A percentile compares a stretch with the other conserved stretches of the same genome.
These are phyloP conservation scores for Zygnema circumcarinatum DNA, from an alignment of 139 green algal genomes.

Conservation along the genomic window DNA sequence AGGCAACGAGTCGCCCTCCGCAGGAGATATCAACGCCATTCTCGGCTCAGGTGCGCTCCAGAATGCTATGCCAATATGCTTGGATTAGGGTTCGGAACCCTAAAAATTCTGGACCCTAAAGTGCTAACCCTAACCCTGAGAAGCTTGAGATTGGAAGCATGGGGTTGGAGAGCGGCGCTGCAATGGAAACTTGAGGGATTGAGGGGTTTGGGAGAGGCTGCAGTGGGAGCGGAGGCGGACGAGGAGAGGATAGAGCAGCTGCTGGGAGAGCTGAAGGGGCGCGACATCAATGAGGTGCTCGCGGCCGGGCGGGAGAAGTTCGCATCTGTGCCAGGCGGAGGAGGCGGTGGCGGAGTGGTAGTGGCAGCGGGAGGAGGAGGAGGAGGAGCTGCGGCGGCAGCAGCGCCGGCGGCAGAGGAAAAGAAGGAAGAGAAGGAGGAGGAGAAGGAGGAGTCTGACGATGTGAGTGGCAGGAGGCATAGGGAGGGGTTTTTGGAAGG, in stretches of 20 bases:
- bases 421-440: slow-evolving; percentile 74
- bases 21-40: slow-evolving; percentile 76
- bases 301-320: slow-evolving; percentile 72
- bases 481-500: not conserved
- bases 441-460: slow-evolving; percentile 59
- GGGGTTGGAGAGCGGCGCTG: no score
- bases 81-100: no score
- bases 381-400: slow-evolving; percentile 57
- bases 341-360: slow-evolving; percentile 60
- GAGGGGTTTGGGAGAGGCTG: no score
- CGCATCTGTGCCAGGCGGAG: slow-evolving; percentile 74
- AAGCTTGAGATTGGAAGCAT: no score
- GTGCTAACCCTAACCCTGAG: no score
- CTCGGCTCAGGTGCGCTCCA: slow-evolving; percentile 66
- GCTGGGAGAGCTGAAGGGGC: slow-evolving; percentile 78
- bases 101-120: no score
- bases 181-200: no score
- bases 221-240: slow-evolving; percentile 72
- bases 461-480: slow-evolving; percentile 26
- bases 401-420: slow-evolving; percentile 44
- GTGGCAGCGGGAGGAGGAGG: slow-evolving; percentile 54
- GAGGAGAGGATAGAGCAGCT: slow-evolving; percentile 68
- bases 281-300: slow-evolving; percentile 76
- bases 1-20: slow-evolving; percentile 71
- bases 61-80: no score